Evolutionary conservation across 257 asterid genomes (phyloP).

Genomic region (Solanum piurae): DNA sequence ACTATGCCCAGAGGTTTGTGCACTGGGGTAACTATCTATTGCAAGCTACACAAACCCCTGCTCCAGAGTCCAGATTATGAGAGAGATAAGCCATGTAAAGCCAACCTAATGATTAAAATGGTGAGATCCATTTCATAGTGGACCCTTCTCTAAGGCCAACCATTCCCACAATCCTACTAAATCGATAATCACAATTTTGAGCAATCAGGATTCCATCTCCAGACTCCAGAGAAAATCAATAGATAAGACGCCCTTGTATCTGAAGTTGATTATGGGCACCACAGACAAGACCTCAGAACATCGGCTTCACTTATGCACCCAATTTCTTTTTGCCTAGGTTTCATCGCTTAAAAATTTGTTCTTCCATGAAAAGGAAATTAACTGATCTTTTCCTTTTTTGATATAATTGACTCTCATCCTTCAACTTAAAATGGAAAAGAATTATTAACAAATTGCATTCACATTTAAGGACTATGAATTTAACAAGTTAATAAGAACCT

Average conservation of each 20-base stretch:
- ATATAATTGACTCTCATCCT: background rate
- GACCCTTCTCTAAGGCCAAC: background rate
- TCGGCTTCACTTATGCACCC: background rate
- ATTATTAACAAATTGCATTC: background rate
- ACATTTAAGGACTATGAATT: background rate
- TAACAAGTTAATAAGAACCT: background rate
- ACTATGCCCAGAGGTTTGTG: background rate
- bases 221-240: background rate
- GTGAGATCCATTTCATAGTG: background rate
- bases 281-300: background rate
- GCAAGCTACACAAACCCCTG: background rate
- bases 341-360: background rate
- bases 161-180: background rate
- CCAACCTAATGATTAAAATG: background rate
- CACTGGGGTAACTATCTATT: background rate
- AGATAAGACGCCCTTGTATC: background rate
- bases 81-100: background rate
- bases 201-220: background rate
- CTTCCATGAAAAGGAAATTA: background rate
- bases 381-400: background rate
- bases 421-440: background rate
- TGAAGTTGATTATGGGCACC: background rate
- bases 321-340: background rate
- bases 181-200: background rate
- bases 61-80: background rate